Conservation (phyloP, 169 alveolate genomes). For the Eimeria falciformis region DNA sequence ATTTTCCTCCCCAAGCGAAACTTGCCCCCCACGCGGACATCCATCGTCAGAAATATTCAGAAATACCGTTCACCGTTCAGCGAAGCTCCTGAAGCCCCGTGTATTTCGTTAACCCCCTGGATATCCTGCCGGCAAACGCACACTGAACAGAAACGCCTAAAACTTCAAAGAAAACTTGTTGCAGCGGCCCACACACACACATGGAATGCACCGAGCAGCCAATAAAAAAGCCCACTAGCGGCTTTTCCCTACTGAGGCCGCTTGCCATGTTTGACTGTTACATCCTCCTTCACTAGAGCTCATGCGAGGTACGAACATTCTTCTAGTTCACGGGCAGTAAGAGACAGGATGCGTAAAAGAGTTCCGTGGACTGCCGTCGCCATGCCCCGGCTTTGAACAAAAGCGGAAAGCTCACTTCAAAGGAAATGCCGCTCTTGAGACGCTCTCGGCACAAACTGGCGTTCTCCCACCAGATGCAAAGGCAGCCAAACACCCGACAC, state of each 20-base stretch:
- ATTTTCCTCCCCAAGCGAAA: conserved; percentile 98
- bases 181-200: no score
- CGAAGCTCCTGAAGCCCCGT: neutral
- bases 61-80: neutral
- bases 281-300: no score
- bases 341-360: no score
- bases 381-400: no score
- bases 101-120: neutral
- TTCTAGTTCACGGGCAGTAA: no score
- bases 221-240: no score
- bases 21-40: conserved; percentile 97
- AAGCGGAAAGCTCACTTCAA: conserved; percentile 7
- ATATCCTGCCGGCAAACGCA: neutral
- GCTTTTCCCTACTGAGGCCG: no score
- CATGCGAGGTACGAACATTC: no score
- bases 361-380: no score
- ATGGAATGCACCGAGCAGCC: neutral
- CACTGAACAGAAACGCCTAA: no score
- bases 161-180: no score
- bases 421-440: conserved; percentile 23
- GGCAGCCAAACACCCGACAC: conserved; percentile 33
- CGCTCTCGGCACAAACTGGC: conserved; percentile 19
- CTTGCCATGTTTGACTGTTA: no score
- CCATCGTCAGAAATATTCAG: conserved; percentile 86
- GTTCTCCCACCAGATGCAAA: conserved; percentile 30